Base-by-base conservation (phyloP, 768 basidiomycete genomes). In the Xerocomellus intermedius region DNA sequence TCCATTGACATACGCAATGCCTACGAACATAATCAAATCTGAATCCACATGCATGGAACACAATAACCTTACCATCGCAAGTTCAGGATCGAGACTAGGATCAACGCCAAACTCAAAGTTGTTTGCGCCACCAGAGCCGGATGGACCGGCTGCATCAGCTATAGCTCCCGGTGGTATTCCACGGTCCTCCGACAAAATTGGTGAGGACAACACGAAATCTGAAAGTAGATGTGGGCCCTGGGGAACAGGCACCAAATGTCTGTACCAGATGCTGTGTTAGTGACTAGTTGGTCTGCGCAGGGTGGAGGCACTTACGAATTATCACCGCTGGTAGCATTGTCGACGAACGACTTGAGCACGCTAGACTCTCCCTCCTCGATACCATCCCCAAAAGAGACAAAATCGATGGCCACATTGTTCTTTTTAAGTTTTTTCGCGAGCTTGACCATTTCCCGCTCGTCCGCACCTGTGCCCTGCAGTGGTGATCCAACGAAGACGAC, bases 381-480 rank as follows among this genome's bases (percentile, higher is more conserved):
- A 6, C 85, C 90, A 63, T 96, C 95, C 1, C 96, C 96, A 71
- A 93, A 98, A 6, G 82, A 82, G 28, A 98, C 77, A 48, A 98
- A 78, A 72, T 99, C 97, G 24, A 98, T 81, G 2, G 95, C 91
- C 41, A 99, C 94, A 64, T 98, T 99, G 72, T 98, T 98, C 86
- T 99, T 99, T 81, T 98, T 98, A 58, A 99, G 79, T 73, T 94
- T 97, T 79, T 95, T 97, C 10, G 95, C 97, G 35, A 99, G 82
- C 69, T 86, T 88, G 62, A 90, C 77, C 82, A 95, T 86, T 50
- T 79, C 78, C 62, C 88, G 85, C 68, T 92, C 89, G 55, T 91
- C 87, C 12, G 86, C 82, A 8, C 78, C 85, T 30, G 76, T 69
- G 30, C 84, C 13, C 42, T 22, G 21, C 28, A 30, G 16, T 46